Evolutionary conservation across 2,329 filamentous ascomycete genomes (phyloP).

Genomic region (Apiospora aurea): DNA sequence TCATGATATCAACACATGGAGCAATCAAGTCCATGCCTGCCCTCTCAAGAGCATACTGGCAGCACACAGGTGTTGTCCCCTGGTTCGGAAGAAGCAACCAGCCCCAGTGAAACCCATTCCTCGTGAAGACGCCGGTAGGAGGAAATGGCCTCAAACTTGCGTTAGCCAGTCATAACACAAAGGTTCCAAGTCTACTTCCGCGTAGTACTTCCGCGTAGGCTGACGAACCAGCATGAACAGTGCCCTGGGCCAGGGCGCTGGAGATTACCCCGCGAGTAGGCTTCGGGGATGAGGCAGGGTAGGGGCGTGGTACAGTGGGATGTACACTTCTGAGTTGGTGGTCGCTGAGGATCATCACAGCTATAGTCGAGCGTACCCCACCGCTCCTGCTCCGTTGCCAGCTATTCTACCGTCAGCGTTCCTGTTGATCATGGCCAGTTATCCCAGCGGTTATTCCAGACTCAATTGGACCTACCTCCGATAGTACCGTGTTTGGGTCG

Average conservation of each 20-base stretch:
- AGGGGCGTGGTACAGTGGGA: too few species aligned
- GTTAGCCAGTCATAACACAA: neutral
- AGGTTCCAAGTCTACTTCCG: neutral
- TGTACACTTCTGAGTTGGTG: neutral
- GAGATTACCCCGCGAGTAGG: too few species aligned
- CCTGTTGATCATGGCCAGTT: neutral
- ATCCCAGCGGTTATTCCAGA: neutral
- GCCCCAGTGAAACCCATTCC: too few species aligned
- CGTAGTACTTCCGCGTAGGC: too few species aligned
- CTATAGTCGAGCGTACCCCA: too few species aligned
- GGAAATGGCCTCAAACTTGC: neutral
- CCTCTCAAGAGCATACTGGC: too few species aligned
- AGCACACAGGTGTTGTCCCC: too few species aligned
- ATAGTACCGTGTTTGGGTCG: neutral
- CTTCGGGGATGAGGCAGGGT: too few species aligned
- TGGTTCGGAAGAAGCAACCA: too few species aligned
- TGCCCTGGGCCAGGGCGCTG: neutral
- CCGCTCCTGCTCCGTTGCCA: neutral
- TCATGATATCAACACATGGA: too few species aligned
- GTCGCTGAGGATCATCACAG: neutral
- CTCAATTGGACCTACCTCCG: neutral
- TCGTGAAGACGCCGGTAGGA: neutral
- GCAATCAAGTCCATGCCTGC: too few species aligned
- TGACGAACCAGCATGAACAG: neutral
- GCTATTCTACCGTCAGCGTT: neutral